Conservation (phyloP, 2,329 filamentous ascomycete species). For the Fusarium denticulatum region DNA sequence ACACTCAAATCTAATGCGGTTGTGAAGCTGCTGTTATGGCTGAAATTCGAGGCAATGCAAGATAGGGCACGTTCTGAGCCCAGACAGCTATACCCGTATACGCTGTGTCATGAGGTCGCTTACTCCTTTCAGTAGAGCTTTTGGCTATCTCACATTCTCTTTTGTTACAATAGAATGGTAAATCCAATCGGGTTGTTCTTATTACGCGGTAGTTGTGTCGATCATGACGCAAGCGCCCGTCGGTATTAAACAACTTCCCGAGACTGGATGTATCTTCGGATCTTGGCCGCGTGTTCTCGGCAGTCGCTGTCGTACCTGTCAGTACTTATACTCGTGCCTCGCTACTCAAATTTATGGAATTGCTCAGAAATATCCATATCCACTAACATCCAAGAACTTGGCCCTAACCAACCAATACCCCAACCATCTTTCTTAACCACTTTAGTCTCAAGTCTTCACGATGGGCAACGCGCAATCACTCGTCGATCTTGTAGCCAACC, state of each 20-base stretch:
- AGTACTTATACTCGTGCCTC: background rate
- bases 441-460: fast-evolving
- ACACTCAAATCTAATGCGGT: too few species aligned
- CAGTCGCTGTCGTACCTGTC: fast-evolving
- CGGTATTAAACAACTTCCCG: background rate
- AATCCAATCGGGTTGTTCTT: background rate
- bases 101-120: background rate
- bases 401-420: background rate
- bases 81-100: background rate
- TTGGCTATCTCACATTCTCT: background rate
- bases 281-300: background rate
- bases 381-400: background rate
- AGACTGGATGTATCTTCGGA: background rate
- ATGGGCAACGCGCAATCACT: conserved; percentile 11
- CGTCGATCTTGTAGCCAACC: background rate
- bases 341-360: background rate
- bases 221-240: background rate
- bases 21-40: fast-evolving
- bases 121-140: background rate
- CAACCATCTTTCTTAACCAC: background rate
- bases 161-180: background rate
- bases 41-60: background rate
- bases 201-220: background rate
- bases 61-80: fast-evolving
- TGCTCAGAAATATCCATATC: too few species aligned